Conservation (phyloP, 2,329 filamentous ascomycete species). For the Proliferodiscus dingleyae region DNA sequence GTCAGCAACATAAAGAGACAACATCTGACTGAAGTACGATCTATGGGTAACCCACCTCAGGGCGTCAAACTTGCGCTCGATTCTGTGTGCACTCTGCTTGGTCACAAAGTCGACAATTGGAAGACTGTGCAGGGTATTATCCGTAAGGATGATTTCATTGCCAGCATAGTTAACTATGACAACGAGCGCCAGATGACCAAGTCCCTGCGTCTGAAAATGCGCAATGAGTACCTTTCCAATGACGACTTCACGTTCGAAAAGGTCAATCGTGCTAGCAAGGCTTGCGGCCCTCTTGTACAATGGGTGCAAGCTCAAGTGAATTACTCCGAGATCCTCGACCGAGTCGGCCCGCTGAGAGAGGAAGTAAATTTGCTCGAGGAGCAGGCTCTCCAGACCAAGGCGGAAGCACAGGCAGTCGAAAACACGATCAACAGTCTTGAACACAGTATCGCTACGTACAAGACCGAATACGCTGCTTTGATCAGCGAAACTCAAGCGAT, state of each 20-base stretch:
- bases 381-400: conserved; percentile 85
- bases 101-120: conserved; percentile 87
- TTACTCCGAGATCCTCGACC: conserved; percentile 95
- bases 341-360: conserved; percentile 84
- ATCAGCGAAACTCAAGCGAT: conserved; percentile 97
- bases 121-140: conserved; percentile 85
- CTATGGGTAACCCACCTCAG: conserved; percentile 87
- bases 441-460: conserved; percentile 88
- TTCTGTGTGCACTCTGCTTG: conserved; percentile 91
- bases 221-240: conserved; percentile 84
- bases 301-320: conserved; percentile 97
- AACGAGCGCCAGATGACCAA: conserved; percentile 94
- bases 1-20: conserved; percentile 98
- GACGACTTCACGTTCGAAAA: conserved; percentile 95
- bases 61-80: conserved; percentile 91
- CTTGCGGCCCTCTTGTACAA: conserved; percentile 92
- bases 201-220: conserved; percentile 77
- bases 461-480: conserved; percentile 89
- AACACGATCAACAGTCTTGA: conserved; percentile 81
- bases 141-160: conserved; percentile 92
- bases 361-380: conserved; percentile 87
- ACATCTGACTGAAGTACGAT: conserved; percentile 94
- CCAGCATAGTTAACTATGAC: conserved; percentile 94
- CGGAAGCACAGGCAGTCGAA: conserved; percentile 86
- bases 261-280: conserved; percentile 93